Percentiles rank a stretch among this genome's conserved stretches.
Conservation (phyloP, 371 early-diverging fungal genomes). For the Rhizopus stolonifer region DNA sequence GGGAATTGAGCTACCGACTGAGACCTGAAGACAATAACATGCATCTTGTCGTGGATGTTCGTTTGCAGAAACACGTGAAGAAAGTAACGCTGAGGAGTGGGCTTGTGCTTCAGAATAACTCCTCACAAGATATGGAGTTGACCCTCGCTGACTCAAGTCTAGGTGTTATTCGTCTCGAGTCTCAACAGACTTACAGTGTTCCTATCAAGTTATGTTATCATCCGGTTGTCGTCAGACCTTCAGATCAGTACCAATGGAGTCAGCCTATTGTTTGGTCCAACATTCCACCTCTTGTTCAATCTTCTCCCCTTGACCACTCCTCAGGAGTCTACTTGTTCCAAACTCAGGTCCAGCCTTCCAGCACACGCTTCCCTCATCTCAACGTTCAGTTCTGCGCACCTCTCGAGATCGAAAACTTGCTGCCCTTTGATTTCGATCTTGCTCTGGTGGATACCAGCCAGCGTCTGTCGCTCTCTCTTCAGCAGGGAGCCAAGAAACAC, state of each 20-base stretch:
- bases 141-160: conserved; percentile 50
- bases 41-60: conserved; percentile 79
- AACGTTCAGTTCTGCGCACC: conserved; percentile 73
- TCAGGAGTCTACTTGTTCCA: conserved; percentile 25
- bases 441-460: conserved; percentile 42
- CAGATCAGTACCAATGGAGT: conserved; percentile 72
- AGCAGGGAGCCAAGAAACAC: conserved; percentile 55
- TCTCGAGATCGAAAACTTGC: conserved; percentile 77
- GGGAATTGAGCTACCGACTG: conserved; percentile 60
- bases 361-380: conserved; percentile 66
- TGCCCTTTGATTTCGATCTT: conserved; percentile 73
- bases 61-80: conserved; percentile 71
- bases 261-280: conserved; percentile 67
- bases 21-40: conserved; percentile 61
- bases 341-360: conserved; percentile 30
- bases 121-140: conserved; percentile 58
- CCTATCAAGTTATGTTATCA: conserved; percentile 68
- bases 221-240: conserved; percentile 66
- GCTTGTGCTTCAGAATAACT: conserved; percentile 63
- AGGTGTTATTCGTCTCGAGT: conserved; percentile 27
- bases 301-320: conserved; percentile 19
- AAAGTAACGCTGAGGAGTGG: conserved; percentile 77
- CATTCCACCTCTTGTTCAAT: conserved; percentile 35
- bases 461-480: conserved; percentile 31
- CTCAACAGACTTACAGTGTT: conserved; percentile 60